Evolutionary conservation across 2,329 filamentous ascomycete species (phyloP).

Genomic region (Monilinia fructigena): DNA sequence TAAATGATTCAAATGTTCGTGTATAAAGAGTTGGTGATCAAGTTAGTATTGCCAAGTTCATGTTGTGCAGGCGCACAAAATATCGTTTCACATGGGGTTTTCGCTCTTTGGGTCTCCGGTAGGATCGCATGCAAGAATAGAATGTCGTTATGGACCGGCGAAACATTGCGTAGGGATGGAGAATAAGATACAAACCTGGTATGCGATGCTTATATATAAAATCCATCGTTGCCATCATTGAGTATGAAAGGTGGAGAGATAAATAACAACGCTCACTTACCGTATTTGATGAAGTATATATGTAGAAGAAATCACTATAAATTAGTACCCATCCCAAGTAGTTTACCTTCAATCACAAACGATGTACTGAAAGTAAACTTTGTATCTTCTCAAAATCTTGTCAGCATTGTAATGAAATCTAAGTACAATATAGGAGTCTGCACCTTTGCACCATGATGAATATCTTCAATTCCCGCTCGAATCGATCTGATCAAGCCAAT

Average conservation of each 20-base stretch:
- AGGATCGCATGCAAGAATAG: not conserved
- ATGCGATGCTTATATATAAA: not conserved
- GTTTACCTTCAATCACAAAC: not conserved
- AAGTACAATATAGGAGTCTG: constrained; percentile 40
- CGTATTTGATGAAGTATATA: not conserved
- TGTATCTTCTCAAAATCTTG: constrained; percentile 30
- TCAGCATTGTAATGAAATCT: constrained; percentile 39
- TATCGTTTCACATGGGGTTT: not conserved
- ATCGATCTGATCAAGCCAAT: constrained; percentile 47
- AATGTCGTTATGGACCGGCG: not conserved
- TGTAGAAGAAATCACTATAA: not conserved
- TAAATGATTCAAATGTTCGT: not conserved
- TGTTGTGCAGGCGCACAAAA: not conserved
- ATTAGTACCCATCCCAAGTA: not conserved
- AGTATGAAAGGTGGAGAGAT: not conserved
- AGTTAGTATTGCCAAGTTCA: not conserved
- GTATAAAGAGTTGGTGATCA: not conserved
- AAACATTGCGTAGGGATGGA: not conserved
- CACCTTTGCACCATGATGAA: constrained; percentile 35
- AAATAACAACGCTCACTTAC: not conserved
- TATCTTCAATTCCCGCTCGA: constrained; percentile 9
- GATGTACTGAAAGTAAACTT: not conserved
- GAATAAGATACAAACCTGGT: not conserved
- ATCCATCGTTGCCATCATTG: not conserved
- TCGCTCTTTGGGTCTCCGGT: not conserved